Conservation (phyloP, 2,329 filamentous ascomycete genomes). For the Ustulina deusta region DNA sequence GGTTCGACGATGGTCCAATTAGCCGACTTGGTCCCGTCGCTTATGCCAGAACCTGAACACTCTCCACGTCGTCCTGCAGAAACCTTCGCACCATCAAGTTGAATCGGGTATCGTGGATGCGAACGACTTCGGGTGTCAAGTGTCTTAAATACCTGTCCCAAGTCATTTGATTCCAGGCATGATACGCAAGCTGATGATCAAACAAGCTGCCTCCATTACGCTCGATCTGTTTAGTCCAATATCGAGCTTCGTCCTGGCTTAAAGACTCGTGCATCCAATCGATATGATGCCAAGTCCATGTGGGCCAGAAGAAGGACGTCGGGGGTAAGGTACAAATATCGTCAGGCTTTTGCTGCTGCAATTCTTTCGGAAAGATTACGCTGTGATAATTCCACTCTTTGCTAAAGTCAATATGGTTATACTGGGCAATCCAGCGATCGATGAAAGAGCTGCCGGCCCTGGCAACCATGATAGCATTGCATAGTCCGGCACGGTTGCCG, state of each 20-base stretch:
- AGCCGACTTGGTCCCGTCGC: no score
- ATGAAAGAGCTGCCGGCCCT: conserved; percentile 53
- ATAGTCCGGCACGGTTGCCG: conserved; percentile 54
- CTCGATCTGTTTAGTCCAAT: conserved; percentile 50
- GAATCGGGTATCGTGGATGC: conserved; percentile 52
- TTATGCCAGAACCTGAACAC: no score
- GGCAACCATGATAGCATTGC: conserved; percentile 55
- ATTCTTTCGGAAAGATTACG: conserved; percentile 52
- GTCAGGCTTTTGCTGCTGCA: conserved; percentile 47
- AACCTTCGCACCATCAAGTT: conserved; percentile 53
- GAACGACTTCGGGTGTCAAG: conserved; percentile 52
- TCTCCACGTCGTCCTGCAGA: conserved; percentile 47
- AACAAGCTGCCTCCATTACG: conserved; percentile 53
- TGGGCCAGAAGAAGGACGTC: conserved; percentile 56
- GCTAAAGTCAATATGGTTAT: conserved; percentile 50
- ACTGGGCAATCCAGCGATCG: conserved; percentile 52
- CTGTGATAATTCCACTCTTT: conserved; percentile 56
- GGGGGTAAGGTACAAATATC: conserved; percentile 55
- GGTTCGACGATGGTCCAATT: no score
- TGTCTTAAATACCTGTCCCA: conserved; percentile 51
- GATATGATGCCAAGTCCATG: conserved; percentile 55
- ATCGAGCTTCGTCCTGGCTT: conserved; percentile 45
- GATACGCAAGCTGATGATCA: conserved; percentile 54
- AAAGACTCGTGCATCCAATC: conserved; percentile 55
- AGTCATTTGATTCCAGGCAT: conserved; percentile 56